Conservation (phyloP, 73 alveolate species). For the Paramecium primaurelia region DNA sequence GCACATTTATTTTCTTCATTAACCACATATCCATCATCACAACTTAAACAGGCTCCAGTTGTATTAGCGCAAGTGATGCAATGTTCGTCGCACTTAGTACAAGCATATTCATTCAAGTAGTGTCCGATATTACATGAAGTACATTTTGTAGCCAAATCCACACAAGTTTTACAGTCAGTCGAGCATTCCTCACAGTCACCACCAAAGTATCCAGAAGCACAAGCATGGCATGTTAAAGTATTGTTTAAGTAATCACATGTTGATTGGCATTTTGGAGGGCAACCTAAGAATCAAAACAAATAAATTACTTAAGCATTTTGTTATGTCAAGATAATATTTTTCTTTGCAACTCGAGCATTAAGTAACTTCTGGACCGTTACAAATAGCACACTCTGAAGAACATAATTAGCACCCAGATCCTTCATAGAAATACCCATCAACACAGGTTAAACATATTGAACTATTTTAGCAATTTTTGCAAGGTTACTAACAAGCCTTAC, state of each 20-base stretch:
- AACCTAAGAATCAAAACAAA: background rate
- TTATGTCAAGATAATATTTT: background rate
- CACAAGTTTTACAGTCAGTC: background rate
- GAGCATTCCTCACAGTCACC: background rate
- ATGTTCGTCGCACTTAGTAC: background rate
- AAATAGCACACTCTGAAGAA: slow-evolving; percentile 12
- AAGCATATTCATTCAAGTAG: background rate
- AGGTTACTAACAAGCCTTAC: background rate
- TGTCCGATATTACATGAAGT: background rate
- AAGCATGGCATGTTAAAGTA: background rate
- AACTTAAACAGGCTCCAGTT: background rate
- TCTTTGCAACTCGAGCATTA: background rate
- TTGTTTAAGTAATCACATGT: background rate
- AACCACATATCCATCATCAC: background rate
- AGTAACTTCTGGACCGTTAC: background rate
- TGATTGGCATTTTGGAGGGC: background rate
- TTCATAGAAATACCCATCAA: background rate
- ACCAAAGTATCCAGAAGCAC: background rate
- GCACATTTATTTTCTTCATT: background rate
- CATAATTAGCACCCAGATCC: background rate
- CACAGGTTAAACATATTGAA: background rate
- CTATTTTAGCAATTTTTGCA: background rate
- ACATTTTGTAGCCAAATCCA: background rate
- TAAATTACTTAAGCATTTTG: background rate
- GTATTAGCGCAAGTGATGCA: background rate